A percentile compares a stretch with the other conserved stretches of the same genome.
These are phyloP conservation scores for Pestalotiopsis sp. DNA, from an alignment of 2,329 filamentous ascomycete species.

Conservation along the genomic window DNA sequence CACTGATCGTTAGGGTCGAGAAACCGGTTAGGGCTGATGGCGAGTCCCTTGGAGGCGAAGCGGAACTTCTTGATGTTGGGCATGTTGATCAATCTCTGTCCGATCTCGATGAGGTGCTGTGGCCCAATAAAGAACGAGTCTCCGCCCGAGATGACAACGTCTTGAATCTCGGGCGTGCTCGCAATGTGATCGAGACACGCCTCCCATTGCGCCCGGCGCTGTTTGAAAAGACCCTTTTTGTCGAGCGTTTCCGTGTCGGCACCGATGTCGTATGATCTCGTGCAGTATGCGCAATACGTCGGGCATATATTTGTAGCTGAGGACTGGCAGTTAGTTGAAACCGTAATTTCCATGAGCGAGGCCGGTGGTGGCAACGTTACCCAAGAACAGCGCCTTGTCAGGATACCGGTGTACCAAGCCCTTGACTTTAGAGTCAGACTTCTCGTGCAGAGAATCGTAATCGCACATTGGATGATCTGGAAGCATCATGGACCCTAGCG, in stretches of 20 bases:
- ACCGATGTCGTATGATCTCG: constrained; percentile 61
- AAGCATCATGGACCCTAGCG: constrained; percentile 53
- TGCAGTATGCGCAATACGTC: constrained; percentile 66
- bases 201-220: constrained; percentile 51
- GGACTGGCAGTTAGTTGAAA: neutral
- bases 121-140: constrained; percentile 61
- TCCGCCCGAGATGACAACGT: constrained; percentile 66
- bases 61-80: constrained; percentile 62
- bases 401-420: constrained; percentile 66
- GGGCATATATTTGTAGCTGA: constrained; percentile 62
- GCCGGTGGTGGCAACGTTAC: constrained; percentile 40
- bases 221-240: constrained; percentile 41
- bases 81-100: constrained; percentile 56
- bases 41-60: constrained; percentile 64
- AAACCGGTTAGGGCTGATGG: constrained; percentile 59
- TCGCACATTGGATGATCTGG: constrained; percentile 56
- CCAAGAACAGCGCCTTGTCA: constrained; percentile 63
- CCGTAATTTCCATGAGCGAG: too few species aligned
- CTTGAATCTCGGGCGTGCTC: constrained; percentile 48
- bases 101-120: constrained; percentile 54
- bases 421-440: constrained; percentile 54
- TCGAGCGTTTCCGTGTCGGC: constrained; percentile 53
- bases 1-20: constrained; percentile 55
- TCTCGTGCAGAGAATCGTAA: constrained; percentile 63
- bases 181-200: constrained; percentile 59